Percentiles rank a stretch among this genome's conserved stretches.
Conservation (phyloP, 2,329 filamentous ascomycete species). For the Colletotrichum spinosum region DNA sequence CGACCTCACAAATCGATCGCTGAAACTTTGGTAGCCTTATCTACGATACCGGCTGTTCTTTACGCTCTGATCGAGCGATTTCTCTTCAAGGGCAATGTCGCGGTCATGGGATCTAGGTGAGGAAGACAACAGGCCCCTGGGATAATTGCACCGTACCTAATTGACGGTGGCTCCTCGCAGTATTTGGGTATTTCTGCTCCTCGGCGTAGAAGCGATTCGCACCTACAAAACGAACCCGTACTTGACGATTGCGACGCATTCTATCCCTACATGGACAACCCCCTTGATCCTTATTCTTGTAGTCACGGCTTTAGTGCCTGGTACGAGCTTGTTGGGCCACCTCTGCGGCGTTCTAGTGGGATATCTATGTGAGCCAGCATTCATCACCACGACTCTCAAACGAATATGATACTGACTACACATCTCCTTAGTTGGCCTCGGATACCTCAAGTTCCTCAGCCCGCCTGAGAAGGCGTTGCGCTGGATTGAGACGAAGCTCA, state of each 20-base stretch:
- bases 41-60: slow-evolving; percentile 82
- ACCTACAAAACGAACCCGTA: slow-evolving; percentile 85
- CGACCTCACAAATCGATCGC: slow-evolving; percentile 23
- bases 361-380: slow-evolving; percentile 77
- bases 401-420: slow-evolving; percentile 37
- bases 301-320: slow-evolving; percentile 80
- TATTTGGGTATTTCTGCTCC: slow-evolving; percentile 91
- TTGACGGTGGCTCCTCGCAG: slow-evolving; percentile 56
- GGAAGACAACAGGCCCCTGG: slow-evolving; percentile 37
- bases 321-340: slow-evolving; percentile 88
- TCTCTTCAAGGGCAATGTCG: slow-evolving; percentile 76
- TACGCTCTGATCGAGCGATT: slow-evolving; percentile 85
- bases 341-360: slow-evolving; percentile 85
- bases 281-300: slow-evolving; percentile 83
- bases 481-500: slow-evolving; percentile 90
- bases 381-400: neutral
- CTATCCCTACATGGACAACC: slow-evolving; percentile 93
- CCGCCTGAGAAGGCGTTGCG: slow-evolving; percentile 89
- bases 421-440: slow-evolving; percentile 74
- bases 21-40: slow-evolving; percentile 68
- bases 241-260: slow-evolving; percentile 70
- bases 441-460: slow-evolving; percentile 88
- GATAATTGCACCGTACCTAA: slow-evolving; percentile 1
- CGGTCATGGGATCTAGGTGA: slow-evolving; percentile 86
- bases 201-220: slow-evolving; percentile 87